Conservation (phyloP, 805 yeast genomes). For the Hanseniaspora opuntiae region DNA sequence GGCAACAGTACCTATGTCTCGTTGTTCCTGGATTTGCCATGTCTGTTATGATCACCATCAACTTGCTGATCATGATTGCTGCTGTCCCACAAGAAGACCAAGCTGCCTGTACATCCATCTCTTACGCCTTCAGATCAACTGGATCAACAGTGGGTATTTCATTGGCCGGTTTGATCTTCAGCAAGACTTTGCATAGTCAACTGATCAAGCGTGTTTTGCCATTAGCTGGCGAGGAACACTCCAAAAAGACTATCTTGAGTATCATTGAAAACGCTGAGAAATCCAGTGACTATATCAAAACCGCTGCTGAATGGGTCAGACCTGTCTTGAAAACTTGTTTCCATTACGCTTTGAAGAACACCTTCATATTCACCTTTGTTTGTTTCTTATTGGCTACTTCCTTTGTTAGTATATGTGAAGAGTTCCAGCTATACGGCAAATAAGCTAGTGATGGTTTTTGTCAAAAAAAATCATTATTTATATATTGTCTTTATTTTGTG, state of each 20-base stretch:
- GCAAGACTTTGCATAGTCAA: conserved; percentile 27
- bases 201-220: conserved; percentile 24
- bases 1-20: conserved; percentile 33
- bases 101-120: conserved; percentile 79
- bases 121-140: conserved; percentile 73
- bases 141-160: conserved; percentile 79
- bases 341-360: conserved; percentile 37
- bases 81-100: conserved; percentile 57
- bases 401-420: conserved; percentile 38
- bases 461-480: not conserved
- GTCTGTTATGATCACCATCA: conserved; percentile 48
- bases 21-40: conserved; percentile 43
- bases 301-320: conserved; percentile 42
- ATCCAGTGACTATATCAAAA: conserved; percentile 39
- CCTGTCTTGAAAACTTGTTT: conserved; percentile 39
- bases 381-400: conserved; percentile 26
- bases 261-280: conserved; percentile 43
- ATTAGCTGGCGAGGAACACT: conserved; percentile 27
- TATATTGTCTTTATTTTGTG: not conserved
- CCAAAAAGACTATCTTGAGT: conserved; percentile 27
- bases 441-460: conserved; percentile 26
- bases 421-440: conserved; percentile 40
- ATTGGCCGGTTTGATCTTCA: conserved; percentile 51
- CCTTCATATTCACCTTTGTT: conserved; percentile 34
- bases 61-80: conserved; percentile 54